Conservation (phyloP, 2,329 filamentous ascomycete species). For the Camillea tinctor region DNA sequence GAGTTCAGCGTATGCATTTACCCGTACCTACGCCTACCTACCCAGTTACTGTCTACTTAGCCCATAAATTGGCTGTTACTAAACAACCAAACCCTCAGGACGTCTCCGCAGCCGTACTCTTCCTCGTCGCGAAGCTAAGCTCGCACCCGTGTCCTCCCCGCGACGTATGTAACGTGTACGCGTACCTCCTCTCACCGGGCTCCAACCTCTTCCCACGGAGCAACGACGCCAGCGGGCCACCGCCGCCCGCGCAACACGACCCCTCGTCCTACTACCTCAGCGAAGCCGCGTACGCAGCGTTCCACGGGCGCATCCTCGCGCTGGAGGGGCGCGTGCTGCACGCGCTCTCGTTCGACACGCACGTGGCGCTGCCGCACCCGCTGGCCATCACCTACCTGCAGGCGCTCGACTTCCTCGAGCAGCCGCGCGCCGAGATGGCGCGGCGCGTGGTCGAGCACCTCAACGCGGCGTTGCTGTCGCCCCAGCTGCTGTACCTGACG, state of each 20-base stretch:
- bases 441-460: slow-evolving; percentile 70
- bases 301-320: slow-evolving; percentile 64
- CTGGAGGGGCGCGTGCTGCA: slow-evolving; percentile 76
- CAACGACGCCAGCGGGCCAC: background rate
- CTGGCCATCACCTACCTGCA: slow-evolving; percentile 92
- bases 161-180: slow-evolving; percentile 81
- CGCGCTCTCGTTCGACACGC: slow-evolving; percentile 76
- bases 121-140: slow-evolving; percentile 80
- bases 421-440: slow-evolving; percentile 53
- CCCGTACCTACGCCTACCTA: background rate
- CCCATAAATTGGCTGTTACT: too few species aligned
- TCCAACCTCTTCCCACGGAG: slow-evolving; percentile 52
- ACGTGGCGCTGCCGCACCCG: slow-evolving; percentile 81
- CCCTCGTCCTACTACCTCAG: slow-evolving; percentile 65
- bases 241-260: slow-evolving; percentile 28
- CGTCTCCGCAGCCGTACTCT: slow-evolving; percentile 77
- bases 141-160: slow-evolving; percentile 72
- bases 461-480: slow-evolving; percentile 82
- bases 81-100: slow-evolving; percentile 51
- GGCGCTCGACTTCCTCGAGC: slow-evolving; percentile 68
- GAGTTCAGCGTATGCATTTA: slow-evolving; percentile 52
- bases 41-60: too few species aligned
- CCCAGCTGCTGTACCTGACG: slow-evolving; percentile 86
- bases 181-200: slow-evolving; percentile 68
- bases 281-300: slow-evolving; percentile 68